Conservation (phyloP, 208 protist species). For the Zelonia costaricensis region DNA sequence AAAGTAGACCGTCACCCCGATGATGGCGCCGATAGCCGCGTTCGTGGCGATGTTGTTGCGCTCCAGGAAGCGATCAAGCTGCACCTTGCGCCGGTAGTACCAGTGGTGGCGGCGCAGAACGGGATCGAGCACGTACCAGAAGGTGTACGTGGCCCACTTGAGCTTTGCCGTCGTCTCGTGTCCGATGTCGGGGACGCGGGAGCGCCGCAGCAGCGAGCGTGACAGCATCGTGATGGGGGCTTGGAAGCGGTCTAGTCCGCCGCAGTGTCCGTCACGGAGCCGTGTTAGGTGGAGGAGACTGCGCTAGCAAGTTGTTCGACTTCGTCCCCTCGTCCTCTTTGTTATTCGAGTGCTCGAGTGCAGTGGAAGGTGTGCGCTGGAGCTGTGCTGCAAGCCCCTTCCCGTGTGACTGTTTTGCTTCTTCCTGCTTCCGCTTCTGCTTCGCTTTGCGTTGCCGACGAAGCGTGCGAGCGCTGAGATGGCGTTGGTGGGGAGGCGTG, state of each 20-base stretch:
- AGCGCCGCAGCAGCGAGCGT: conserved; percentile 10
- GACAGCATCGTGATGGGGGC: conserved; percentile 12
- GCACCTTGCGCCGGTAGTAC: conserved; percentile 74
- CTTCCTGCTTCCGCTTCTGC: neutral
- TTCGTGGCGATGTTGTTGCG: conserved; percentile 64
- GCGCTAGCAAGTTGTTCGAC: neutral
- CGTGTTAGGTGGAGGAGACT: too few species aligned
- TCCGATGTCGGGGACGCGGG: conserved; percentile 41
- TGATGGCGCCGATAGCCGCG: conserved; percentile 50
- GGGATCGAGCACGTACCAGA: conserved; percentile 80
- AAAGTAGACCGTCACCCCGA: conserved; percentile 75
- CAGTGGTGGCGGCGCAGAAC: conserved; percentile 61
- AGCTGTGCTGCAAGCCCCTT: too few species aligned
- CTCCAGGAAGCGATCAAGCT: conserved; percentile 75
- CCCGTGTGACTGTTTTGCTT: too few species aligned
- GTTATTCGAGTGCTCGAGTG: too few species aligned
- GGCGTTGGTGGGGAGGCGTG: too few species aligned
- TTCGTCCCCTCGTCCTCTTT: too few species aligned
- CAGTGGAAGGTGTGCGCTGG: too few species aligned
- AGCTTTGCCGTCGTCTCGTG: conserved; percentile 52
- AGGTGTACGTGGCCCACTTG: conserved; percentile 81
- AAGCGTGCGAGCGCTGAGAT: too few species aligned
- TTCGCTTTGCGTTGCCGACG: too few species aligned
- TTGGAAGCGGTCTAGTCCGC: too few species aligned
- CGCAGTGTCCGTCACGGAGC: too few species aligned